Evolutionary conservation across 2,329 filamentous ascomycete genomes (phyloP), one percentile per base, ranked within the genome.

Genomic region (Xylariaceae sp.): DNA sequence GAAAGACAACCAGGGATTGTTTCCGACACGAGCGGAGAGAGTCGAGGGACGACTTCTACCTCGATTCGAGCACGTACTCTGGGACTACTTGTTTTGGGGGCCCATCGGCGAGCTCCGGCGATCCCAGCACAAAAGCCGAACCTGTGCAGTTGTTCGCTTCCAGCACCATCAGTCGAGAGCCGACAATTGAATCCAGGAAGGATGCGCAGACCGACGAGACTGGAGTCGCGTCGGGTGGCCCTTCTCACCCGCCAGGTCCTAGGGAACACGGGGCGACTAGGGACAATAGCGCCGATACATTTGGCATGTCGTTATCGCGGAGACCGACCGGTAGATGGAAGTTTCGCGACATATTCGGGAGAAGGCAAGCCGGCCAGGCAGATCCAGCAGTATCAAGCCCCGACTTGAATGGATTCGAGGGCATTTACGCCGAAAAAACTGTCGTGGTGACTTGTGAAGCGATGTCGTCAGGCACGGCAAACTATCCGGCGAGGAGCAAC

Each of bases 181-280:
- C 74, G 53, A 78, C 76, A n/a, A 74, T 76, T 8, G 75, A 78
- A 59, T 78, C 77, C 7, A 66, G 76, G 55, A 72, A 69, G 35
- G 77, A 77, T 2, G 73, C 75, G 6, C 76, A 50, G 74, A 76
- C 62, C 15, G 55, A 51, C 13, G 78, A 77, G 66, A 91, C 92
- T 62, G 89, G 89, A 8, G 86, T 92, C 80, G 88, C 88, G 1
- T 74, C 91, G 58, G 88, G 88, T 37, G 91, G 88, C 68, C 88
- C 88, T 23, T 75, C 78, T n/a, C 75, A 76, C 45, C 72, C 74
- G 13, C 74, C 75, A 57, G 63, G 59, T 49, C 55, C 56, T 8
- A 61, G 47, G 34, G 63, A 67, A 50, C 55, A 59, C 18, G 60
- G 59, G 49, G 59, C 60, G 7, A 68, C 70, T 13, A 63, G 59